Percentiles rank a stretch among this genome's conserved stretches.
Conservation (phyloP, 2,329 filamentous ascomycete species). For the Aureobasidium mangrovei region DNA sequence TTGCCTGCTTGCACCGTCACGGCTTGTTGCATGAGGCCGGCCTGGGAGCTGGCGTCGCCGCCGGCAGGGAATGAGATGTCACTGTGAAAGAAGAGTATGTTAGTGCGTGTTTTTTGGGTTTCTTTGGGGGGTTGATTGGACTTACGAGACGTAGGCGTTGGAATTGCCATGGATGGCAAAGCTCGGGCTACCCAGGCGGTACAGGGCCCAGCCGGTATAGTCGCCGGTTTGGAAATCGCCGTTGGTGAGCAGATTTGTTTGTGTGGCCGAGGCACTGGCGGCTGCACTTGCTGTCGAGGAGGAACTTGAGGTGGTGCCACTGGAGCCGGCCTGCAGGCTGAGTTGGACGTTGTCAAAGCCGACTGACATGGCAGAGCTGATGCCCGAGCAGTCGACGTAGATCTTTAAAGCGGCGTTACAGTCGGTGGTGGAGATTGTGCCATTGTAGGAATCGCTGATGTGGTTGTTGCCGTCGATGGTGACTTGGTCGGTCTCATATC, state of each 20-base stretch:
- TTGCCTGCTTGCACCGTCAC: not conserved
- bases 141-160: not conserved
- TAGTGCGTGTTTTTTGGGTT: not conserved
- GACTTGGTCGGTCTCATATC: too few relatives aligned
- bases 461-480: too few relatives aligned
- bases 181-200: not conserved
- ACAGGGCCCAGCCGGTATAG: constrained; percentile 3
- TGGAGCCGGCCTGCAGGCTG: too few relatives aligned
- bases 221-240: constrained; percentile 1
- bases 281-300: not conserved
- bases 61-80: constrained; percentile 3
- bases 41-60: constrained; percentile 5
- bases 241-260: constrained; percentile 4
- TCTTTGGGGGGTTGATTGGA: not conserved
- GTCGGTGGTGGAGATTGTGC: too few relatives aligned
- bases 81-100: not conserved
- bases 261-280: not conserved
- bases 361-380: too few relatives aligned
- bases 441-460: too few relatives aligned
- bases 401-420: too few relatives aligned
- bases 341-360: too few relatives aligned
- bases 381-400: too few relatives aligned
- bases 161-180: constrained; percentile 6
- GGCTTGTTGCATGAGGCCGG: constrained; percentile 4
- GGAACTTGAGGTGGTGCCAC: not conserved